These are phyloP conservation scores for Insectozyma bohioensis DNA, from an alignment of 1,139 yeast species.

Conservation along the genomic window DNA sequence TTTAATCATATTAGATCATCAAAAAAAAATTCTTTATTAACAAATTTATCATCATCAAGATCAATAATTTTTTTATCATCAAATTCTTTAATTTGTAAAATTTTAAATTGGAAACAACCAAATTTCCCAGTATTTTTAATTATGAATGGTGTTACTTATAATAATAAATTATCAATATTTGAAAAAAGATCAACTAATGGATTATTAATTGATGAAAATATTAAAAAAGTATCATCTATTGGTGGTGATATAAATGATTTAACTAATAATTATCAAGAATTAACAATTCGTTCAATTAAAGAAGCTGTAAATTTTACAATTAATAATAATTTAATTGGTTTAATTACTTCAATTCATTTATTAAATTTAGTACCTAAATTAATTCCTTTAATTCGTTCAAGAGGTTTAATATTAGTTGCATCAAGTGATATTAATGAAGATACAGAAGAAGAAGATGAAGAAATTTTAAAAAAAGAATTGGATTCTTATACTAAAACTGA, in stretches of 20 bases:
- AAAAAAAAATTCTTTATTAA: slow-evolving; percentile 25
- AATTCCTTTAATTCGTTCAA: slow-evolving; percentile 70
- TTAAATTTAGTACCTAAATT: slow-evolving; percentile 74
- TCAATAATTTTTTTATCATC: slow-evolving; percentile 82
- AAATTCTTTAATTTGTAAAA: slow-evolving; percentile 86
- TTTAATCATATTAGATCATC: slow-evolving; percentile 72
- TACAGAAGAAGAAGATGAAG: slow-evolving; percentile 24
- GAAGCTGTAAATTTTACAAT: slow-evolving; percentile 68
- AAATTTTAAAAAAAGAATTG: slow-evolving; percentile 31
- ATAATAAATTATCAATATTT: slow-evolving; percentile 25
- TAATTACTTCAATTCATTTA: slow-evolving; percentile 72
- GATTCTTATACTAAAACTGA: slow-evolving; percentile 51
- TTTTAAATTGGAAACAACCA: slow-evolving; percentile 97
- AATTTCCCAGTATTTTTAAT: slow-evolving; percentile 91
- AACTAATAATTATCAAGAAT: slow-evolving; percentile 34
- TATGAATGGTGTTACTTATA: slow-evolving; percentile 63
- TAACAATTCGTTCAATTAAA: slow-evolving; percentile 45
- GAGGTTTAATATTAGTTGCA: slow-evolving; percentile 83
- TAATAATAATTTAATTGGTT: slow-evolving; percentile 79
- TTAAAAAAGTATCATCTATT: not conserved
- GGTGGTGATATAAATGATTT: slow-evolving; percentile 7
- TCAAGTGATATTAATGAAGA: slow-evolving; percentile 40
- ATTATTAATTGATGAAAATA: slow-evolving; percentile 25
- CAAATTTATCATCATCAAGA: slow-evolving; percentile 33
- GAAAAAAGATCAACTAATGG: slow-evolving; percentile 48